phyloP scores from a whole-genome alignment of 768 basidiomycete species.

The Hysterangium stoloniferum region DNA sequence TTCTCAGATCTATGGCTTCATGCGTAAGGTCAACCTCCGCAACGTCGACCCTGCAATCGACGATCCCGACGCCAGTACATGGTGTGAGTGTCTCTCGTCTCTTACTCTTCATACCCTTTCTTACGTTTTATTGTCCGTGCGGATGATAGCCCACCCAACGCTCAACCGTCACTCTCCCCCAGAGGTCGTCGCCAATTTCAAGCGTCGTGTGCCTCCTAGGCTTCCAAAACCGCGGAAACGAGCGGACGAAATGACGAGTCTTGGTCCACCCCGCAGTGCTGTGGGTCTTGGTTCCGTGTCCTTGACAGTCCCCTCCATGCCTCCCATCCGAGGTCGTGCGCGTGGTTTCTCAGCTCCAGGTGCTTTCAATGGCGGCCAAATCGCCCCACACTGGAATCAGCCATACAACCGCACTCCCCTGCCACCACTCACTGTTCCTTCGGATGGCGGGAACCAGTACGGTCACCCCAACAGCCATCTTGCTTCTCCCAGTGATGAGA shows the following conservation, averaged over 20 bases:
- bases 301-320: slow-evolving; percentile 51
- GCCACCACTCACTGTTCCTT: slow-evolving; percentile 78
- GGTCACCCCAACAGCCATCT: slow-evolving; percentile 56
- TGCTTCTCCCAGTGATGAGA: slow-evolving; percentile 41
- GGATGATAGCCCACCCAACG: slow-evolving; percentile 69
- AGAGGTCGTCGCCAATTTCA: slow-evolving; percentile 89
- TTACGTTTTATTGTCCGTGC: slow-evolving; percentile 13
- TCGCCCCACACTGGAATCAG: slow-evolving; percentile 45
- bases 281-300: slow-evolving; percentile 53
- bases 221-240: slow-evolving; percentile 83
- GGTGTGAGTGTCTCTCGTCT: slow-evolving; percentile 59
- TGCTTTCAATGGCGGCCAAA: slow-evolving; percentile 51
- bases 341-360: slow-evolving; percentile 78
- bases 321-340: slow-evolving; percentile 51
- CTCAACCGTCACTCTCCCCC: slow-evolving; percentile 85
- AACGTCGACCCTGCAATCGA: slow-evolving; percentile 93
- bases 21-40: slow-evolving; percentile 94
- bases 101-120: slow-evolving; percentile 12
- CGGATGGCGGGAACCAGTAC: slow-evolving; percentile 38
- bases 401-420: slow-evolving; percentile 43
- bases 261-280: slow-evolving; percentile 61
- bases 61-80: slow-evolving; percentile 93
- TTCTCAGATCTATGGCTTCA: slow-evolving; percentile 90
- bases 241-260: slow-evolving; percentile 41
- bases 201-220: slow-evolving; percentile 90